A percentile compares a stretch with the other conserved stretches of the same genome.
Evolutionary conservation across 768 basidiomycete species (phyloP).

Genomic region (Zangia roseola): DNA sequence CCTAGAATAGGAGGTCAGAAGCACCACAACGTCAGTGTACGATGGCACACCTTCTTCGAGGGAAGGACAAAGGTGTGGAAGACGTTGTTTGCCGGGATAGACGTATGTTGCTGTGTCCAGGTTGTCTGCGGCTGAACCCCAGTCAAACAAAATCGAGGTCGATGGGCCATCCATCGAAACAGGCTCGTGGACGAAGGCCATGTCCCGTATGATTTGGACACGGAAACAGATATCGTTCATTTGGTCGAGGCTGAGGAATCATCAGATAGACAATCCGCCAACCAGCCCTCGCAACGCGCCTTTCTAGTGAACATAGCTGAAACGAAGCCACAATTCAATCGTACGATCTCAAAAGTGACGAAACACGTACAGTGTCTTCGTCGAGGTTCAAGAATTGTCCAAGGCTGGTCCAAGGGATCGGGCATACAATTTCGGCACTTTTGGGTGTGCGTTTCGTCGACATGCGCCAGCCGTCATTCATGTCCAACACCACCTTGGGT

Average conservation of each 20-base stretch:
- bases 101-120: conserved; percentile 36
- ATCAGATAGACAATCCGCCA: not conserved
- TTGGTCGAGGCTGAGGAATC: conserved; percentile 31
- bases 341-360: not conserved
- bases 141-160: conserved; percentile 51
- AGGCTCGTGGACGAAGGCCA: conserved; percentile 57
- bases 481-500: conserved; percentile 4
- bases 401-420: conserved; percentile 29
- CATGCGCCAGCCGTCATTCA: conserved; percentile 38
- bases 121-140: conserved; percentile 42
- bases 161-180: conserved; percentile 48
- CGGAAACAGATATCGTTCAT: conserved; percentile 43
- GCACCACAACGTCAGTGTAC: not conserved
- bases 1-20: conserved; percentile 27
- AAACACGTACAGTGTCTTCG: conserved; percentile 40
- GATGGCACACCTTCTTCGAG: conserved; percentile 38
- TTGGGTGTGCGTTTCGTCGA: conserved; percentile 41
- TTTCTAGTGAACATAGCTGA: conserved; percentile 30
- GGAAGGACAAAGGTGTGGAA: conserved; percentile 56
- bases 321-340: not conserved
- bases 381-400: conserved; percentile 31
- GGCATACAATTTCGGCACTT: conserved; percentile 31
- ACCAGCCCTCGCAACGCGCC: conserved; percentile 14
- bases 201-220: conserved; percentile 36
- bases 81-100: conserved; percentile 18